These are phyloP conservation scores for Ganoderma meredithae DNA, from an alignment of 1,284 basidiomycete species.

Conservation along the genomic window DNA sequence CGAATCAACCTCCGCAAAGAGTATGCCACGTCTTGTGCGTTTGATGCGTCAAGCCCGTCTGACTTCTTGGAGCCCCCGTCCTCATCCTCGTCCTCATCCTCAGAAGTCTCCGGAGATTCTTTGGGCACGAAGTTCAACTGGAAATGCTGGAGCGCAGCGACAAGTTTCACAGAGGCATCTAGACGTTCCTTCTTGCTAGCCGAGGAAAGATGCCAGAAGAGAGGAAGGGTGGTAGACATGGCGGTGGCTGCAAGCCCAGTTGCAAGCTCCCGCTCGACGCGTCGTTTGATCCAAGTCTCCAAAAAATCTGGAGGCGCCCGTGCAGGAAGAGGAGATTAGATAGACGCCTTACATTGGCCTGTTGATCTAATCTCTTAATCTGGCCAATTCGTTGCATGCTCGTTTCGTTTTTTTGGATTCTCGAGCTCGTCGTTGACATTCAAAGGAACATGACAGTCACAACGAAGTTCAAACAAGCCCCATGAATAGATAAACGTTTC, in stretches of 20 bases:
- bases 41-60: constrained; percentile 63
- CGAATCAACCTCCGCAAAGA: constrained; percentile 85
- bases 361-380: constrained; percentile 21
- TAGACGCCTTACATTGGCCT: constrained; percentile 14
- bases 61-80: constrained; percentile 45
- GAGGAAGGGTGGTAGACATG: constrained; percentile 86
- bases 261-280: not conserved
- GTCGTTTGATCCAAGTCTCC: constrained; percentile 1
- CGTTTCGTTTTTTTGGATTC: too few species aligned
- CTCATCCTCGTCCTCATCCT: constrained; percentile 47
- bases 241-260: constrained; percentile 17
- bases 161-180: constrained; percentile 86
- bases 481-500: too few species aligned
- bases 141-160: constrained; percentile 83
- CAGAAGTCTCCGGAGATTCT: constrained; percentile 45
- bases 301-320: constrained; percentile 29
- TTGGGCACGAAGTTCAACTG: constrained; percentile 68
- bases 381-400: too few species aligned
- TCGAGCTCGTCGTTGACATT: not conserved
- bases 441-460: not conserved
- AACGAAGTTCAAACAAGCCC: not conserved
- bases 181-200: constrained; percentile 81
- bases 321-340: constrained; percentile 18
- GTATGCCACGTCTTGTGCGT: constrained; percentile 91
- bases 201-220: constrained; percentile 96